phyloP scores from a whole-genome alignment of 1,284 basidiomycete species.

The Hymenochaete sp. region DNA sequence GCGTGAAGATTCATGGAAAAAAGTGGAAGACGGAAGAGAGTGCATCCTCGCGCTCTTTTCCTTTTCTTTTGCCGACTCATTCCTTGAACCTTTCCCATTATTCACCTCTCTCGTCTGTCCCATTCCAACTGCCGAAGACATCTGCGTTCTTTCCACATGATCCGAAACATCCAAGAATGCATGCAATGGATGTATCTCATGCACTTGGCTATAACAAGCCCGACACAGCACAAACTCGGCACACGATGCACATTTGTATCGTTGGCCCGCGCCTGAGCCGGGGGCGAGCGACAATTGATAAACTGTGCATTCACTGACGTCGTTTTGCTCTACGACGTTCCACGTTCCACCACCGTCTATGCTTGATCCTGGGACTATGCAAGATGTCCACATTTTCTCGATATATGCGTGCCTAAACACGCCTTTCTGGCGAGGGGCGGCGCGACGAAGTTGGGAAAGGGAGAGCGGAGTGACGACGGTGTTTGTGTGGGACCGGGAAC shows the following conservation, averaged over 20 bases:
- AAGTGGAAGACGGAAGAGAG: too few relatives aligned
- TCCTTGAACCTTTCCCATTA: too few relatives aligned
- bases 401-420: conserved; percentile 73
- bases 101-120: too few relatives aligned
- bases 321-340: conserved; percentile 81
- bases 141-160: too few relatives aligned
- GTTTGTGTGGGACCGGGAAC: too few relatives aligned
- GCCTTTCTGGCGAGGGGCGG: conserved; percentile 59
- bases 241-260: conserved; percentile 82
- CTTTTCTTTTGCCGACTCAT: too few relatives aligned
- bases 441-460: conserved; percentile 41
- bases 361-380: too few relatives aligned
- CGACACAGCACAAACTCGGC: conserved; percentile 71
- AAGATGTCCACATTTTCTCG: conserved; percentile 85
- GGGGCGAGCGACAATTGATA: conserved; percentile 53
- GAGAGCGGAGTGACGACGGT: too few relatives aligned
- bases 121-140: too few relatives aligned
- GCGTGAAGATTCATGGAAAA: too few relatives aligned
- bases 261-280: too few relatives aligned
- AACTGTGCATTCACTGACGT: conserved; percentile 66
- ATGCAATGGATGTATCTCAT: conserved; percentile 83
- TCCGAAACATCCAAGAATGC: conserved; percentile 77
- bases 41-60: too few relatives aligned
- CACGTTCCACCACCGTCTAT: conserved; percentile 67
- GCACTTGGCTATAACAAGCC: conserved; percentile 69